Base-by-base conservation (phyloP, 306 rosid genomes). In the Fagus crenata region DNA sequence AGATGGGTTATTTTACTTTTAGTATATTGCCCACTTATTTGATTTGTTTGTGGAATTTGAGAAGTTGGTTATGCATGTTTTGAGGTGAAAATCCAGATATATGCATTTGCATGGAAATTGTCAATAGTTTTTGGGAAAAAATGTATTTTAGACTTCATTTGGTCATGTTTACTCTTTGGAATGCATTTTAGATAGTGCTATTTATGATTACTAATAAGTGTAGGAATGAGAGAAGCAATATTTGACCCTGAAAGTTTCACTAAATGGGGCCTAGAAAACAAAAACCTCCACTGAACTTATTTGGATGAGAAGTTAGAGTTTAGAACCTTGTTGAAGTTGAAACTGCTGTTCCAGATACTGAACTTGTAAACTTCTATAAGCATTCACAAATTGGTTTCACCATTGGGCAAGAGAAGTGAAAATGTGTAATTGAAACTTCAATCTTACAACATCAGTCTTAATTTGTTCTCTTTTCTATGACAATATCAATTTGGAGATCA, bases 131-230 rank as follows among this genome's bases (percentile, higher is more conserved):
- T 46, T 9, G 14, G 51, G 3, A 11, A 2, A 2, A 6, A 3
- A 13, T 46, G 51, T 46, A 46, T 2, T 9, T 46, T 46, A 13
- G 51, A 46, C 51, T 46, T 46, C 51, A 58, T 58, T 58, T 7
- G 5, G 64, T 28, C 3, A 9, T 55, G 53, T 73, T 73, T 53
- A 54, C 9, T 58, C 35, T 42, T 58, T n/a, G 69, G 59, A 14
- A 40, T 74, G 33, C 35, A 58, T 37, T 71, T 75, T 46, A 33
- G 68, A 33, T 58, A 32, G 6, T 58, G 64, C 36, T 56, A 56
- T 22, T 58, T 7, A 2, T 28, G 11, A n/a, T 31, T 58, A 58
- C 35, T 58, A 4, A 28, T 58, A 58, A 58, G 64, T 18, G 11
- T 58, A 28, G 64, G 28, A 58, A 58, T 18, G 18, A n/a, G 56